phyloP scores from a whole-genome alignment of 2,329 filamentous ascomycete species.

The Pyricularia pennisetigena region DNA sequence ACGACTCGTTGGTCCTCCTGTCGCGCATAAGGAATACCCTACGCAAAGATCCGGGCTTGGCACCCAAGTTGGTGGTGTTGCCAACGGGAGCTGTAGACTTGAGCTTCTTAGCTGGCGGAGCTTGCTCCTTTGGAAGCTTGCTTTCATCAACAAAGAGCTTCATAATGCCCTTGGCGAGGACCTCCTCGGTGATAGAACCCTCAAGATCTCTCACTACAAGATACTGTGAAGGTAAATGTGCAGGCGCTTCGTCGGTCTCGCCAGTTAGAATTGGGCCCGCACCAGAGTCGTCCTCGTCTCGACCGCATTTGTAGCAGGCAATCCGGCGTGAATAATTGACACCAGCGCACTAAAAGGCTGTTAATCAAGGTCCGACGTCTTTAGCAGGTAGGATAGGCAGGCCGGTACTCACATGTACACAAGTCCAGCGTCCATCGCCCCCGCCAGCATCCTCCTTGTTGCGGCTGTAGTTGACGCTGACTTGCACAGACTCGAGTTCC shows the following conservation, averaged over 20 bases:
- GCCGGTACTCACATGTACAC: conserved; percentile 19
- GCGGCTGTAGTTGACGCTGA: conserved; percentile 25
- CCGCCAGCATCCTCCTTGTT: conserved; percentile 20
- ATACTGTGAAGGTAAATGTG: conserved; percentile 59
- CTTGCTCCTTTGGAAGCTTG: conserved; percentile 28
- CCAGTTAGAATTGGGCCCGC: conserved; percentile 28
- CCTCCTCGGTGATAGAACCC: conserved; percentile 58
- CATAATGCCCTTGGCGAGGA: conserved; percentile 62
- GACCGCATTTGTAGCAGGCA: conserved; percentile 49
- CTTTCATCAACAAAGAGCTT: conserved; percentile 58
- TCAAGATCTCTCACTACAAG: conserved; percentile 65
- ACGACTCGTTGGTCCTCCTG: conserved; percentile 58
- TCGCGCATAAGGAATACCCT: conserved; percentile 71
- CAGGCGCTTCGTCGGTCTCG: conserved; percentile 30
- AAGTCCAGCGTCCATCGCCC: conserved; percentile 28
- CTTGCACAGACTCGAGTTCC: conserved; percentile 17
- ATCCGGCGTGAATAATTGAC: conserved; percentile 46
- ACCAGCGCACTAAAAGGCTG: conserved; percentile 34
- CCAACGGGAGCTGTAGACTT: conserved; percentile 47
- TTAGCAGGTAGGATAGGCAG: background rate
- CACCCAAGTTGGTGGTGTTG: conserved; percentile 53
- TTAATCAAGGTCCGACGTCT: conserved; percentile 5
- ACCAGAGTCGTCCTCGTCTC: background rate
- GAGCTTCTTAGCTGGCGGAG: conserved; percentile 36
- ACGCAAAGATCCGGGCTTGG: conserved; percentile 62